Evolutionary conservation across 83 land plant species (phyloP).

Genomic region (Isoetes engelmannii): DNA sequence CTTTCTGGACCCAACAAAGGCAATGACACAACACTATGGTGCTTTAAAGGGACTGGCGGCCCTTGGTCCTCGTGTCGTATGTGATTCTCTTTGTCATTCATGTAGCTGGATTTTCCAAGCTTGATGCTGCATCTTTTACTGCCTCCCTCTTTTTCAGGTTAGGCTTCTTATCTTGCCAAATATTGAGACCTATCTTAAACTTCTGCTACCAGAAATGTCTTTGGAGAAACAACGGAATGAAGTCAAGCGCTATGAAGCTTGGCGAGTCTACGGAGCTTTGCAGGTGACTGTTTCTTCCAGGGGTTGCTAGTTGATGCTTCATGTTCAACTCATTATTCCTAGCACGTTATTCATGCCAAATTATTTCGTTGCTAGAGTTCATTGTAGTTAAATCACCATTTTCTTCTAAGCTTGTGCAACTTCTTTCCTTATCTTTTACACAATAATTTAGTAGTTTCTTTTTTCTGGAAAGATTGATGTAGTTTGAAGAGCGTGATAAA

Average conservation of each 20-base stretch:
- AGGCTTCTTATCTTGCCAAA: slow-evolving; percentile 75
- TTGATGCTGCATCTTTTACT: neutral
- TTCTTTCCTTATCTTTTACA: neutral
- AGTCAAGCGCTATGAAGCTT: slow-evolving; percentile 87
- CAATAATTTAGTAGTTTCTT: neutral
- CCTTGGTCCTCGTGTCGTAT: slow-evolving; percentile 76
- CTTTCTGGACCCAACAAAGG: slow-evolving; percentile 76
- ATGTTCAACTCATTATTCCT: too few species aligned
- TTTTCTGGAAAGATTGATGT: neutral
- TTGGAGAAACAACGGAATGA: slow-evolving; percentile 81
- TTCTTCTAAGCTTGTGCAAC: too few species aligned
- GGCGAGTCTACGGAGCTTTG: slow-evolving; percentile 87
- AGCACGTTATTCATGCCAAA: too few species aligned
- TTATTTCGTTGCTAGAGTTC: too few species aligned
- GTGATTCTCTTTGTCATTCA: slow-evolving; percentile 1
- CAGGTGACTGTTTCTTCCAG: slow-evolving; percentile 38
- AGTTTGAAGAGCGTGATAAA: neutral
- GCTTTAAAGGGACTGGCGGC: slow-evolving; percentile 90
- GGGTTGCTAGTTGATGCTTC: too few species aligned
- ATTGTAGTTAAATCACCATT: too few species aligned
- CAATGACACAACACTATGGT: slow-evolving; percentile 93
- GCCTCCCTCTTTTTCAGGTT: slow-evolving; percentile 37
- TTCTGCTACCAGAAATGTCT: slow-evolving; percentile 71
- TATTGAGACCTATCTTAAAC: slow-evolving; percentile 66
- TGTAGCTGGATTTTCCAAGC: neutral